phyloP scores from a whole-genome alignment of 495 filamentous ascomycete genomes.

The Penicillium atrosanguineum region DNA sequence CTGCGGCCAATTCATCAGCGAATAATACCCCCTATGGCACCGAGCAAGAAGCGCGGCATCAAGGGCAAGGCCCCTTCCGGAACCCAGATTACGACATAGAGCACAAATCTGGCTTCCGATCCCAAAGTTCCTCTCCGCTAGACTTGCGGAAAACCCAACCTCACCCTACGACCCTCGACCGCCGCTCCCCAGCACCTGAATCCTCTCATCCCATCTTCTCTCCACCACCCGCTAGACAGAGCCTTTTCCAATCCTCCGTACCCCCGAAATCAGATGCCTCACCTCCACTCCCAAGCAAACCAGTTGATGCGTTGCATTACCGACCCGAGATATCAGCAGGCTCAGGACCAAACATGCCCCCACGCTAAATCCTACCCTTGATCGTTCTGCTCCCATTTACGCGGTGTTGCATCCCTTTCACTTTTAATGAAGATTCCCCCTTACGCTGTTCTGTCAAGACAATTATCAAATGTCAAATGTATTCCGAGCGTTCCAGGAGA shows the following conservation, averaged over 20 bases:
- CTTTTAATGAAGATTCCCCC: slow-evolving; percentile 16
- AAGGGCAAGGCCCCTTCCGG: slow-evolving; percentile 23
- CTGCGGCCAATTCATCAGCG: slow-evolving; percentile 44
- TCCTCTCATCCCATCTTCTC: slow-evolving; percentile 34
- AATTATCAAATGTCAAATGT: slow-evolving; percentile 8
- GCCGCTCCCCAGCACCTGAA: slow-evolving; percentile 21
- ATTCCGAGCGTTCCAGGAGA: slow-evolving; percentile 9
- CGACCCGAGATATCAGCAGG: slow-evolving; percentile 26
- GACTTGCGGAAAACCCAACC: slow-evolving; percentile 46
- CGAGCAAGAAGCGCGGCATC: slow-evolving; percentile 37
- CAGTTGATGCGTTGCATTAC: slow-evolving; percentile 38
- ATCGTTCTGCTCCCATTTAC: neutral
- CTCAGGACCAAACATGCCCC: slow-evolving; percentile 35
- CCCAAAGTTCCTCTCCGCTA: slow-evolving; percentile 43
- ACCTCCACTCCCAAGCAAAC: slow-evolving; percentile 31
- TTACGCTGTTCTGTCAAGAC: slow-evolving; percentile 6
- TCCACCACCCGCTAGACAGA: slow-evolving; percentile 35
- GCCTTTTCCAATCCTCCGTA: slow-evolving; percentile 33
- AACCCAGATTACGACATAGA: slow-evolving; percentile 41
- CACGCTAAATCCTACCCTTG: slow-evolving; percentile 23
- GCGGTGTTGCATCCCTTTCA: neutral
- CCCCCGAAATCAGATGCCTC: slow-evolving; percentile 34
- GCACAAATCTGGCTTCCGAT: slow-evolving; percentile 40
- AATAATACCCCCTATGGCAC: slow-evolving; percentile 45
- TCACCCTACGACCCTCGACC: slow-evolving; percentile 28